Percentiles rank a stretch among this genome's conserved stretches.
phyloP scores from a whole-genome alignment of 2,329 filamentous ascomycete genomes.

The Aspergillus pseudoterreus region DNA sequence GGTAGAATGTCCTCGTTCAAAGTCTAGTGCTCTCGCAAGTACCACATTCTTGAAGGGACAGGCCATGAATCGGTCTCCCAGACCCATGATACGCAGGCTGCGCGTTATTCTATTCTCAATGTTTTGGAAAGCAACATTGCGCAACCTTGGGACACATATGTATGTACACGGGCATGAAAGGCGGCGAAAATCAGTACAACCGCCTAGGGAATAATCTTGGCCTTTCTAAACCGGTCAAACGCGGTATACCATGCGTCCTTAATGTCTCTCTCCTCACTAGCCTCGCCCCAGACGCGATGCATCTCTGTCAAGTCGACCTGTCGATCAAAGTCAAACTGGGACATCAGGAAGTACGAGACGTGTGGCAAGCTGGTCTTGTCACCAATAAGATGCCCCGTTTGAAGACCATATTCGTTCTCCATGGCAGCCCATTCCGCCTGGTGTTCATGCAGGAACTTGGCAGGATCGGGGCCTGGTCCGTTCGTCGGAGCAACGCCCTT shows the following conservation, averaged over 20 bases:
- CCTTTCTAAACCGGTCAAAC: not conserved
- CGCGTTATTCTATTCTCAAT: no score
- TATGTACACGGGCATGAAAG: not conserved
- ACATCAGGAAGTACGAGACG: conserved; percentile 1
- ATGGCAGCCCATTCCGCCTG: conserved; percentile 1
- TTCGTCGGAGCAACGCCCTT: conserved; percentile 1
- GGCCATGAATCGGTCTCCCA: no score
- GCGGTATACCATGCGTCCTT: not conserved
- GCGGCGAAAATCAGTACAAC: no score
- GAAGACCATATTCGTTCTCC: conserved; percentile 1
- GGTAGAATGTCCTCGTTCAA: no score
- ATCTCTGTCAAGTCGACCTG: not conserved
- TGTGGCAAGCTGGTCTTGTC: not conserved
- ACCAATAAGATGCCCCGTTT: not conserved
- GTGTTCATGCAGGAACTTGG: conserved; percentile 1
- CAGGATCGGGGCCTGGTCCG: not conserved
- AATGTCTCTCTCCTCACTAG: not conserved
- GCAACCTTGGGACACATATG: not conserved
- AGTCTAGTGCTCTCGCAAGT: no score
- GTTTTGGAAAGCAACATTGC: no score
- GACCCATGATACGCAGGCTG: no score
- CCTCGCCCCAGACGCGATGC: not conserved
- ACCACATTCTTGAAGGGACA: no score
- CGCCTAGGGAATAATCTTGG: conserved; percentile 1
- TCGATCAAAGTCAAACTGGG: conserved; percentile 1